These are phyloP conservation scores for Geoglossum glabrum DNA, from an alignment of 495 filamentous ascomycete species.

Conservation along the genomic window DNA sequence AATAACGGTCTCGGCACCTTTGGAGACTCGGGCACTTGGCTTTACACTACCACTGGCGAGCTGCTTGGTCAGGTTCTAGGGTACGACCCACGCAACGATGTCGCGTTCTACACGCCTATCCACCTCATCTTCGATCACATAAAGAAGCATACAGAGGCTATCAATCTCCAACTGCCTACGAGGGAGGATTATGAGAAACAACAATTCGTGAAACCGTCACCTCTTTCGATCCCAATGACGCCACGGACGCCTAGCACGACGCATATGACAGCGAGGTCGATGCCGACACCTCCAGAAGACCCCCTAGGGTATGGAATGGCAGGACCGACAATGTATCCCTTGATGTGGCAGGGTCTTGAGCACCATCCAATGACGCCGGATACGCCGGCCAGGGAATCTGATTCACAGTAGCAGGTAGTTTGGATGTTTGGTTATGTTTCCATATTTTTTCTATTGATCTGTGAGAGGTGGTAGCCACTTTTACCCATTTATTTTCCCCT, in stretches of 20 bases:
- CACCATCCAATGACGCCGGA: no score
- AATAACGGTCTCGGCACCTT: background rate
- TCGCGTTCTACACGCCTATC: background rate
- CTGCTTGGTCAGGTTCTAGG: background rate
- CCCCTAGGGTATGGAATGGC: no score
- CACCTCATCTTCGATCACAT: background rate
- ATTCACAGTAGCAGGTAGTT: no score
- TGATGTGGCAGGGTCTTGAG: no score
- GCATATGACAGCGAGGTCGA: no score
- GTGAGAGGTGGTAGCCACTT: no score
- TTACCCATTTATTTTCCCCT: no score
- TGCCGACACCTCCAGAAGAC: no score
- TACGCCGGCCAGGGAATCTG: no score
- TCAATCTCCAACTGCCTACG: background rate
- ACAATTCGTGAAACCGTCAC: background rate
- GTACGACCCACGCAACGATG: background rate
- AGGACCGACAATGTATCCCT: no score
- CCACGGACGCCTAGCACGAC: background rate
- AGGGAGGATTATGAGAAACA: background rate
- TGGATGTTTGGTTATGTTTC: no score
- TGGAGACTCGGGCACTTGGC: slow-evolving; percentile 1
- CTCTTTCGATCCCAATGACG: background rate
- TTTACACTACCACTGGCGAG: background rate
- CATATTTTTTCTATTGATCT: no score
- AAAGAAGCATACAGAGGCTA: background rate